Percentiles rank a stretch among this genome's conserved stretches.
Evolutionary conservation across 106 monocot genomes (phyloP).

Genomic region (Dioscorea dumetorum): DNA sequence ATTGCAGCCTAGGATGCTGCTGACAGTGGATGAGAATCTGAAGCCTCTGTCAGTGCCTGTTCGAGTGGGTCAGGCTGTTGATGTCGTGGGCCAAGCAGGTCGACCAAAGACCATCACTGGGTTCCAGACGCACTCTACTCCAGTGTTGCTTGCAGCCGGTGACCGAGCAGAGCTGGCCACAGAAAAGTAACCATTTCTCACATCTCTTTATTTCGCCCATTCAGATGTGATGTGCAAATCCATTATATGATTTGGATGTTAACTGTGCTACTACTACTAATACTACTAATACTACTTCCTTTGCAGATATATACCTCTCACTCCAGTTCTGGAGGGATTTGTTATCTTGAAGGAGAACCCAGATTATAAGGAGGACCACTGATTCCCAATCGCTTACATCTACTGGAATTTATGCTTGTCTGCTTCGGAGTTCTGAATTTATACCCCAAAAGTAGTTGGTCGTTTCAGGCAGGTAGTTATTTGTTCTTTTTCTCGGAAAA

Average conservation of each 20-base stretch:
- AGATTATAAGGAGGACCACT: slow-evolving; percentile 56
- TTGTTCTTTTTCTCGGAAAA: too few relatives aligned
- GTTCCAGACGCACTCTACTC: slow-evolving; percentile 95
- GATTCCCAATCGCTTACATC: too few relatives aligned
- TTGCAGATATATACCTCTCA: slow-evolving; percentile 77
- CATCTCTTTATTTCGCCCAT: neutral
- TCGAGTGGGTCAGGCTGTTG: slow-evolving; percentile 92
- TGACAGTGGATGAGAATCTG: slow-evolving; percentile 94
- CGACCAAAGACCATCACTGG: slow-evolving; percentile 94
- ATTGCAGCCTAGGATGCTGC: slow-evolving; percentile 89
- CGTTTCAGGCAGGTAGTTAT: too few relatives aligned
- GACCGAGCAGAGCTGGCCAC: slow-evolving; percentile 95
- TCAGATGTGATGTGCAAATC: too few relatives aligned
- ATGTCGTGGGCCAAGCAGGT: slow-evolving; percentile 95
- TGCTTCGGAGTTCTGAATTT: too few relatives aligned
- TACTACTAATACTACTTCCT: neutral
- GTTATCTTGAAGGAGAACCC: slow-evolving; percentile 96
- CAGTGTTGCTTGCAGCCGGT: slow-evolving; percentile 93
- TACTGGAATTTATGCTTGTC: neutral
- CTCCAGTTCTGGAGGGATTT: slow-evolving; percentile 83
- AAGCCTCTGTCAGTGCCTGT: slow-evolving; percentile 89
- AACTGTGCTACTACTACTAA: neutral
- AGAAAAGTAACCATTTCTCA: slow-evolving; percentile 59
- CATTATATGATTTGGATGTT: neutral
- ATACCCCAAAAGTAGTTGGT: too few relatives aligned